Evolutionary conservation across 177 flowering plant genomes (phyloP).

Genomic region (Telopea speciosissima): DNA sequence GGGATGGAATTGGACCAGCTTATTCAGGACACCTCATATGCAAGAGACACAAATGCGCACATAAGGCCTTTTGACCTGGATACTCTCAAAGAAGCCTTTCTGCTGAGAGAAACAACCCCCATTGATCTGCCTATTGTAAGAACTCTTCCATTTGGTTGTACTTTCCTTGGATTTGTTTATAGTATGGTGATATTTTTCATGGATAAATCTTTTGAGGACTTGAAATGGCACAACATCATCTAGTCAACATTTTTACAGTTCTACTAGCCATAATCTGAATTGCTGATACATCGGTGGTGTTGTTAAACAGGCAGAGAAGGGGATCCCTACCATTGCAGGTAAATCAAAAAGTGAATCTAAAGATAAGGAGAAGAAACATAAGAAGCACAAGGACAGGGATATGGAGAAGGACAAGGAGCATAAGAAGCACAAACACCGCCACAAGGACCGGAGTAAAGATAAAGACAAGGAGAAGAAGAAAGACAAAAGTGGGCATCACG

Average conservation of each 20-base stretch:
- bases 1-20: slow-evolving; percentile 96
- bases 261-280: not conserved
- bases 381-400: slow-evolving; percentile 79
- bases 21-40: slow-evolving; percentile 40
- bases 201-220: not conserved
- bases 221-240: not conserved
- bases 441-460: slow-evolving; percentile 82
- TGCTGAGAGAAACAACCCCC: slow-evolving; percentile 65
- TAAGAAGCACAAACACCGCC: slow-evolving; percentile 87
- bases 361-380: slow-evolving; percentile 84
- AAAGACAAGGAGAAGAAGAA: slow-evolving; percentile 81
- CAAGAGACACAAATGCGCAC: slow-evolving; percentile 47
- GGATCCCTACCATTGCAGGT: slow-evolving; percentile 63
- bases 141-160: not conserved
- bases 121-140: slow-evolving; percentile 74
- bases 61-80: slow-evolving; percentile 85
- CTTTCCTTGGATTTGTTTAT: not conserved
- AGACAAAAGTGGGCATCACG: slow-evolving; percentile 63
- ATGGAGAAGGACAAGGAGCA: slow-evolving; percentile 91
- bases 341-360: slow-evolving; percentile 69
- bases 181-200: not conserved
- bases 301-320: slow-evolving; percentile 66
- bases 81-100: slow-evolving; percentile 77
- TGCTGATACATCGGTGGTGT: slow-evolving; percentile 4
- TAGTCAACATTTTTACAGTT: not conserved